phyloP scores from a whole-genome alignment of 495 filamentous ascomycete species.

The Tuber calosporum region DNA sequence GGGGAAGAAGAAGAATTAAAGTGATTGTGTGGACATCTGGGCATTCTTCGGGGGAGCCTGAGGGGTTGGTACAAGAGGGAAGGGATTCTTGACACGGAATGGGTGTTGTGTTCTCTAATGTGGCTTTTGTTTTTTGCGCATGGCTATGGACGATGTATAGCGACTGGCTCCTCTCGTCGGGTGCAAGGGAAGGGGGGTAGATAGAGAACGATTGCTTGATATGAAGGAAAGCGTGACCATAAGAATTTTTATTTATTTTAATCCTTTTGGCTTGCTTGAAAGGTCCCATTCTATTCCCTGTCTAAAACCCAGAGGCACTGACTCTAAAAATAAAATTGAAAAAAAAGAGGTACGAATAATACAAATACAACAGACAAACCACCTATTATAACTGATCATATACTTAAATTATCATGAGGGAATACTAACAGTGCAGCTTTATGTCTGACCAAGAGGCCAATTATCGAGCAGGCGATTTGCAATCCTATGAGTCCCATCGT shows the following conservation, averaged over 20 bases:
- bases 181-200: not conserved
- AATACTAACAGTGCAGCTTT: constrained; percentile 77
- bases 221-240: not conserved
- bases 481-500: constrained; percentile 66
- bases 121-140: not conserved
- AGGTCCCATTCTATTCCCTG: not conserved
- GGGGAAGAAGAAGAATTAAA: constrained; percentile 58
- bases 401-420: constrained; percentile 64
- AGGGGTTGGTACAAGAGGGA: not conserved
- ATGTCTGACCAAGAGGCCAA: constrained; percentile 79
- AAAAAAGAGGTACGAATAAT: not conserved
- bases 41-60: not conserved
- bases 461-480: constrained; percentile 65
- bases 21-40: not conserved
- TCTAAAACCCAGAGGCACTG: not conserved
- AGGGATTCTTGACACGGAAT: not conserved
- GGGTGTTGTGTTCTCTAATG: not conserved
- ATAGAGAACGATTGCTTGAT: not conserved
- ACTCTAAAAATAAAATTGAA: not conserved
- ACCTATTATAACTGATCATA: constrained; percentile 20
- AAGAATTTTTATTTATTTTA: not conserved
- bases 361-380: not conserved
- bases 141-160: not conserved
- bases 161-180: not conserved
- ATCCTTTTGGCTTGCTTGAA: not conserved